phyloP scores from a whole-genome alignment of 2,329 filamentous ascomycete genomes.

The Cordyceps pruinosa region DNA sequence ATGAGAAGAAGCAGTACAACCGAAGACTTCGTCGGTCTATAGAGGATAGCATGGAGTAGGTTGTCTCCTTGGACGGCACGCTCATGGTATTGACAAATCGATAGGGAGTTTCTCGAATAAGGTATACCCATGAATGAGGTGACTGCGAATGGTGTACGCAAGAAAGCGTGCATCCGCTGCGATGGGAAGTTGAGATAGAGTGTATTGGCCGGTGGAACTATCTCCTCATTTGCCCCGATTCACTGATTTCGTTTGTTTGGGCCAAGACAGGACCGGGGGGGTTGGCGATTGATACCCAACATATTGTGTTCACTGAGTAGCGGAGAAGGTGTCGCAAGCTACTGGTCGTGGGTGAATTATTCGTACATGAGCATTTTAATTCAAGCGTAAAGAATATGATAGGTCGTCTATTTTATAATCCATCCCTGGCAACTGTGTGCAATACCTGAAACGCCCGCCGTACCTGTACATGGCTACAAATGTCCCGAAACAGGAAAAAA shows the following conservation, averaged over 20 bases:
- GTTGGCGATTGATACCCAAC: no score
- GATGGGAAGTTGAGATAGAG: not conserved
- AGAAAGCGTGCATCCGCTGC: not conserved
- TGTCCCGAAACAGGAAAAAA: not conserved
- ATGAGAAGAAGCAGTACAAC: constrained; percentile 79
- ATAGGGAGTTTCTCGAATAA: constrained; percentile 29
- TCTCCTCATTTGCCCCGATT: no score
- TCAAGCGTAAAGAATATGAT: no score
- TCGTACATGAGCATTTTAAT: not conserved
- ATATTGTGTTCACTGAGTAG: no score
- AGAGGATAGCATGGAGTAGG: constrained; percentile 58
- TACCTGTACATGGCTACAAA: not conserved
- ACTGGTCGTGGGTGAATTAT: not conserved
- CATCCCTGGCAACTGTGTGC: not conserved
- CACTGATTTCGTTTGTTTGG: no score
- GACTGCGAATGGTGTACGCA: not conserved
- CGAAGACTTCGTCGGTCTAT: constrained; percentile 73
- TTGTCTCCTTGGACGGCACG: constrained; percentile 12
- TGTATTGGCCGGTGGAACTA: not conserved
- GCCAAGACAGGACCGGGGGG: no score
- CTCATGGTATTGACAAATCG: not conserved
- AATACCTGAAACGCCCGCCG: not conserved
- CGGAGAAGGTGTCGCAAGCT: no score
- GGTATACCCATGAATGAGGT: not conserved
- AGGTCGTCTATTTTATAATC: not conserved